Base-by-base conservation (phyloP, 176 grass and related monocot species). In the Metroxylon sagu region DNA sequence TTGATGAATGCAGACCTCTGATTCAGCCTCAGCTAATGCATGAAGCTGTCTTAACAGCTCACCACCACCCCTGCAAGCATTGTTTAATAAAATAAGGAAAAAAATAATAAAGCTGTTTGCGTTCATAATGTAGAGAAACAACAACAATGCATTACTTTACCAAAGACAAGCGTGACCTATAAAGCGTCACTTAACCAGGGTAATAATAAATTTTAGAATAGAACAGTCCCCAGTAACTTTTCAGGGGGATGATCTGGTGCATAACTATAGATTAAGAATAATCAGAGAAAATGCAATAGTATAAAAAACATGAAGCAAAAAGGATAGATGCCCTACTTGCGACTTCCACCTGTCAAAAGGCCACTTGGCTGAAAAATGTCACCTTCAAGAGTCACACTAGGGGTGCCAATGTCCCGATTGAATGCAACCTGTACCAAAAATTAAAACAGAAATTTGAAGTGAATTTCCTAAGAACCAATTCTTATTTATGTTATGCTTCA, bases 291-390 rank as follows among this genome's bases (percentile, higher is more conserved):
- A 23, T 55, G 53, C n/a, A 55, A 25, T n/a, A 16, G 61, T 35
- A 19, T 5, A 72, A 68, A 57, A 8, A 62, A 16, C 67, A 61
- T 8, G 4, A 74, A 16, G 18, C 18, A 19, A 17, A 73, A 76
- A 65, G 53, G 64, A 60, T 31, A 66, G 53, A 49, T 59, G 61
- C 14, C 55, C 78, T 83, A 92, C 93, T 77, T 91, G 56, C 82
- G 82, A 74, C 88, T 92, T 48, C 93, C 93, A 85, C 93, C 93
- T n/a, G 93, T 98, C 77, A 98, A 80, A 78, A 83, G 76, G 30
- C 93, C 93, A 79, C 81, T 88, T 49, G 93, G 87, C 81, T 83
- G 79, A 79, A 71, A 98, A 78, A 72, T 85, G 69, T 98, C 93
- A 70, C 93, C 93, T 77, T 88, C 70, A 67, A 98, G 79, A 26